Evolutionary conservation across 257 asterid species (phyloP).

Genomic region (Coffea canephora): DNA sequence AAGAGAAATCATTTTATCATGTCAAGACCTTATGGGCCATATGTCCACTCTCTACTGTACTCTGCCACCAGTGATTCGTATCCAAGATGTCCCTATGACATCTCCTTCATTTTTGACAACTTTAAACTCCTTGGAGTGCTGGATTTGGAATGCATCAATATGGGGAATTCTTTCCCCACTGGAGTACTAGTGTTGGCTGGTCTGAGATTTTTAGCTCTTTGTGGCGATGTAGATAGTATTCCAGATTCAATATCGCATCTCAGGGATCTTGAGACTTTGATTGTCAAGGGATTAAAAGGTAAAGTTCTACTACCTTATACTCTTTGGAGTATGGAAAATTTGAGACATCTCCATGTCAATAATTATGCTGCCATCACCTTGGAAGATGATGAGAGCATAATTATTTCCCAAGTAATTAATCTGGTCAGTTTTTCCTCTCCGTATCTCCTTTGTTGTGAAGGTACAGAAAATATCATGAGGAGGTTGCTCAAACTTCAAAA

Average conservation of each 20-base stretch:
- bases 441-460: neutral
- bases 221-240: slow-evolving; percentile 7
- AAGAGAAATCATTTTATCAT: slow-evolving; percentile 8
- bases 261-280: neutral
- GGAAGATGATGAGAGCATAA: neutral
- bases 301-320: slow-evolving; percentile 1
- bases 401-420: neutral
- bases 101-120: neutral
- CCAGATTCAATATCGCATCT: slow-evolving; percentile 8
- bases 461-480: neutral
- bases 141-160: slow-evolving; percentile 17
- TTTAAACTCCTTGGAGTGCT: slow-evolving; percentile 18
- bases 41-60: slow-evolving; percentile 11
- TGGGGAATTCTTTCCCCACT: slow-evolving; percentile 11
- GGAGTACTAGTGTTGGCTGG: neutral
- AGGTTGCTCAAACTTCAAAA: slow-evolving; percentile 1
- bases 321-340: slow-evolving; percentile 14
- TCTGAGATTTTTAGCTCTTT: slow-evolving; percentile 7
- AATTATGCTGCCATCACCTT: neutral
- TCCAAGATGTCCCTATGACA: neutral
- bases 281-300: slow-evolving; percentile 8
- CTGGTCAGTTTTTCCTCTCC: slow-evolving; percentile 4
- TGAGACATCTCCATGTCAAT: slow-evolving; percentile 6
- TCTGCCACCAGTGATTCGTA: neutral
- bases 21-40: slow-evolving; percentile 1